Evolutionary conservation across 2,329 filamentous ascomycete genomes (phyloP).

Genomic region (Amauroascus verrucosus): DNA sequence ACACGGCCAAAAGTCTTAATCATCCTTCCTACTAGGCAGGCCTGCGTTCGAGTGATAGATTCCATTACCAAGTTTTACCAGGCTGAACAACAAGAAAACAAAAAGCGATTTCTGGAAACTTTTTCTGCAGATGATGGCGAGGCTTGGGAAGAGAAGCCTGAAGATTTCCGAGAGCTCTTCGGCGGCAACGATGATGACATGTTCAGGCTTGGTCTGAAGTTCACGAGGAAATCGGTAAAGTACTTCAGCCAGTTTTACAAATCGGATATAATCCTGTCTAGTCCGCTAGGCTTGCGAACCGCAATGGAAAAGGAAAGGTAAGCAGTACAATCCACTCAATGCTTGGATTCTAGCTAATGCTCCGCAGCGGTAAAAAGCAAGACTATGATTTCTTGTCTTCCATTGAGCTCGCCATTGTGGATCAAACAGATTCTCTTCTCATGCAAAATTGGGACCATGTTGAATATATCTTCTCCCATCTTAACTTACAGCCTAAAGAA

Average conservation of each 20-base stretch:
- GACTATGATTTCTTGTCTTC: conserved; percentile 91
- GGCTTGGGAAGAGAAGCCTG: conserved; percentile 63
- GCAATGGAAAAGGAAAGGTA: conserved; percentile 72
- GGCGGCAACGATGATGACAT: conserved; percentile 94
- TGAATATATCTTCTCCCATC: conserved; percentile 78
- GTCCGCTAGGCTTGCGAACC: conserved; percentile 78
- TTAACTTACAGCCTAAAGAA: conserved; percentile 83
- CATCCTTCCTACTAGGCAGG: conserved; percentile 76
- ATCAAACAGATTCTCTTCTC: conserved; percentile 83
- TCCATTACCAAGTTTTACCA: conserved; percentile 64
- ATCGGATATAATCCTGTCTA: conserved; percentile 88
- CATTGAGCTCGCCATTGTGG: conserved; percentile 79
- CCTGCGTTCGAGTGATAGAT: conserved; percentile 68
- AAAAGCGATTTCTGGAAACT: conserved; percentile 77
- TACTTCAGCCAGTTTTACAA: conserved; percentile 93
- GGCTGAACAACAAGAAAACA: conserved; percentile 89
- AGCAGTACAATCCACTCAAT: conserved; percentile 28
- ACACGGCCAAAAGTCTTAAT: conserved; percentile 89
- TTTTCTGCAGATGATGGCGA: conserved; percentile 61
- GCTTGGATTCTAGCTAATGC: conserved; percentile 7
- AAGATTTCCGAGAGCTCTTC: conserved; percentile 82
- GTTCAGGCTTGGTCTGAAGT: conserved; percentile 92
- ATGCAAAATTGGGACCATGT: conserved; percentile 99
- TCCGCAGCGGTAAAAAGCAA: conserved; percentile 47
- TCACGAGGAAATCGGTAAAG: conserved; percentile 91